Conservation (phyloP, 805 yeast species). For the Starmerella apis region DNA sequence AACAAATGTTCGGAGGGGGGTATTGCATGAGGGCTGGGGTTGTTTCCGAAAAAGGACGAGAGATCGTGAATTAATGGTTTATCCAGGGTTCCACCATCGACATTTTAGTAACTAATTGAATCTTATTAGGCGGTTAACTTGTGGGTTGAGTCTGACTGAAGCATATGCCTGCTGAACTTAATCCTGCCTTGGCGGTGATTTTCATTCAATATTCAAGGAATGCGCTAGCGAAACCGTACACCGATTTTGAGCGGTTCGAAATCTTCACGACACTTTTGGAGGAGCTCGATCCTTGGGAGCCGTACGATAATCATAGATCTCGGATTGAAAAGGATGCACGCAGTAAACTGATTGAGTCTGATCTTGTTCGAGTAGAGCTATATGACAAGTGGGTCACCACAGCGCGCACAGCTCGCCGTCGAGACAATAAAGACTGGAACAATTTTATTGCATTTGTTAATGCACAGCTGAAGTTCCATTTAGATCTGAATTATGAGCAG, state of each 20-base stretch:
- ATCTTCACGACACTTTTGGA: conserved; percentile 34
- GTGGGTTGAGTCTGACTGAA: background rate
- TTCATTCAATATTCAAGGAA: background rate
- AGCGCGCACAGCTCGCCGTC: conserved; percentile 3
- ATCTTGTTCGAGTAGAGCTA: conserved; percentile 32
- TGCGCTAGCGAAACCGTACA: background rate
- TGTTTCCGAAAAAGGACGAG: conserved; percentile 1
- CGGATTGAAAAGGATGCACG: conserved; percentile 37
- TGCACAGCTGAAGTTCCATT: conserved; percentile 26
- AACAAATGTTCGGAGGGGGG: too few relatives aligned
- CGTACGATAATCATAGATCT: conserved; percentile 41
- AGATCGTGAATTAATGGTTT: background rate
- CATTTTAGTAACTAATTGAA: too few relatives aligned
- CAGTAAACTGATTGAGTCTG: conserved; percentile 33
- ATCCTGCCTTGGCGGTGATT: background rate
- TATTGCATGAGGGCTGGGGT: background rate
- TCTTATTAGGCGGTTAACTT: too few relatives aligned
- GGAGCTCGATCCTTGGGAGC: conserved; percentile 37
- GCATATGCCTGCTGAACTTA: background rate
- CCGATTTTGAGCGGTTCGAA: background rate
- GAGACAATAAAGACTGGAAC: background rate
- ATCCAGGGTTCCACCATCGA: too few relatives aligned
- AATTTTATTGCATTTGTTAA: background rate
- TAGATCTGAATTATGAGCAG: conserved; percentile 33
- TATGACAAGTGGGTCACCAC: conserved; percentile 40